These are phyloP conservation scores for Endoconidiophora polonica DNA, from an alignment of 2,329 filamentous ascomycete genomes.

Conservation along the genomic window DNA sequence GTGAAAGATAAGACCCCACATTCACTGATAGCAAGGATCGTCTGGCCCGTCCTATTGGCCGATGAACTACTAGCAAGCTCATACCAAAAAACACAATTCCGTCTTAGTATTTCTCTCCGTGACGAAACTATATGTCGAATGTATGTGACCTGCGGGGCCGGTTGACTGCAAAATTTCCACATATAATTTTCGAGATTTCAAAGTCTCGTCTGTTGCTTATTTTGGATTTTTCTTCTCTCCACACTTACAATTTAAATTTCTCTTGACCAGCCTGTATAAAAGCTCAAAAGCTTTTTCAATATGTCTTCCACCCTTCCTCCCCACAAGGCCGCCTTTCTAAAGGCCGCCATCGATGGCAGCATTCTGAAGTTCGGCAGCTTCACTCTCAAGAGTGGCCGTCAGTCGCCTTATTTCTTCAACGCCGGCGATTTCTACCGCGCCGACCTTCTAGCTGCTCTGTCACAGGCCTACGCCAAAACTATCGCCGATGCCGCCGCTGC, in stretches of 20 bases:
- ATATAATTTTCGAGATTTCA: not conserved
- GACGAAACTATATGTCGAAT: too few species aligned
- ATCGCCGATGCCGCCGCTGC: constrained; percentile 32
- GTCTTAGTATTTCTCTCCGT: too few species aligned
- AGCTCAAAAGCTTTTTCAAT: constrained; percentile 12
- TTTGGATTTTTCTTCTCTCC: not conserved
- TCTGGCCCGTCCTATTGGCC: too few species aligned
- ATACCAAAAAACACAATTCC: too few species aligned
- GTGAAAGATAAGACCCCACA: not conserved
- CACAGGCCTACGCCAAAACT: constrained; percentile 61
- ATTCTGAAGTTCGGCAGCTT: constrained; percentile 71
- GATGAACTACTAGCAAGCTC: too few species aligned
- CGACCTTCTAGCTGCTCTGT: constrained; percentile 59
- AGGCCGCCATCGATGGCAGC: constrained; percentile 48
- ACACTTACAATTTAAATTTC: not conserved
- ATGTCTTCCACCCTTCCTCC: constrained; percentile 33
- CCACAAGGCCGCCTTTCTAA: constrained; percentile 59
- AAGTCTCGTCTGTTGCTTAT: not conserved
- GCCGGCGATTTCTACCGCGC: constrained; percentile 78
- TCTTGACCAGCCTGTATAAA: not conserved
- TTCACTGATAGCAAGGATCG: too few species aligned
- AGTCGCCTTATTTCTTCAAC: constrained; percentile 96
- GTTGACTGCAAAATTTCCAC: constrained; percentile 3
- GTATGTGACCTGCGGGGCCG: not conserved
- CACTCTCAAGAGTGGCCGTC: constrained; percentile 81